Evolutionary conservation across 2,329 filamentous ascomycete species (phyloP).

Genomic region (Biscogniauxia sp.): DNA sequence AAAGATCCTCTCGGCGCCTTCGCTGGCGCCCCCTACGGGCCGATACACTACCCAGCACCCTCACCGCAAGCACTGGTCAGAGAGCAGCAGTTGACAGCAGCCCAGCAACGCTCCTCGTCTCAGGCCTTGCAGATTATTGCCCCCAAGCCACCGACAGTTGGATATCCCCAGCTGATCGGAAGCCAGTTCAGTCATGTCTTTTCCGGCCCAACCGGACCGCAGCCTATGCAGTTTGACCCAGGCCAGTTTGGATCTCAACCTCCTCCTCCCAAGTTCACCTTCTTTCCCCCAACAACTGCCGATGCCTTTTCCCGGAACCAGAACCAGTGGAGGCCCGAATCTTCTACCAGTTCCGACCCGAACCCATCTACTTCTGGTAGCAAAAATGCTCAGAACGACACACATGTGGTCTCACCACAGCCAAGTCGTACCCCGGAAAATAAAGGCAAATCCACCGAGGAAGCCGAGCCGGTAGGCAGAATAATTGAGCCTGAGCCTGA

Average conservation of each 20-base stretch:
- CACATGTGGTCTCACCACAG: constrained; percentile 13
- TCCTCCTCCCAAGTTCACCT: constrained; percentile 26
- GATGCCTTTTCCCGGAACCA: constrained; percentile 28
- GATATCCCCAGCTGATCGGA: constrained; percentile 33
- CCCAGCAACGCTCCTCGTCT: constrained; percentile 38
- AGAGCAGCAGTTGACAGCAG: constrained; percentile 41
- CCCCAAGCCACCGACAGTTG: constrained; percentile 46
- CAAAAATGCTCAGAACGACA: constrained; percentile 9
- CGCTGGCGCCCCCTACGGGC: constrained; percentile 45
- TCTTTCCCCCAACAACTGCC: constrained; percentile 30
- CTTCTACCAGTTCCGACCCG: constrained; percentile 23
- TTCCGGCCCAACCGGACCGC: constrained; percentile 32
- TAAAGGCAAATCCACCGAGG: constrained; percentile 20
- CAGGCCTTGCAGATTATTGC: constrained; percentile 47
- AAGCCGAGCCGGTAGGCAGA: constrained; percentile 11
- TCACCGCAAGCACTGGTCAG: constrained; percentile 45
- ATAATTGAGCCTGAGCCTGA: constrained; percentile 13
- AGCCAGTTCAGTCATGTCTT: constrained; percentile 30
- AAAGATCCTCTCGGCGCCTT: constrained; percentile 67
- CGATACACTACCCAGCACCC: constrained; percentile 44
- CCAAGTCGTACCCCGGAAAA: constrained; percentile 11
- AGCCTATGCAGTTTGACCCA: constrained; percentile 23
- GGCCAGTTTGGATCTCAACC: constrained; percentile 23
- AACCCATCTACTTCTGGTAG: constrained; percentile 14
- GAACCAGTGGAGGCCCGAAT: constrained; percentile 25